phyloP scores from a whole-genome alignment of 257 asterid genomes.

The Solanum chiquidenum region DNA sequence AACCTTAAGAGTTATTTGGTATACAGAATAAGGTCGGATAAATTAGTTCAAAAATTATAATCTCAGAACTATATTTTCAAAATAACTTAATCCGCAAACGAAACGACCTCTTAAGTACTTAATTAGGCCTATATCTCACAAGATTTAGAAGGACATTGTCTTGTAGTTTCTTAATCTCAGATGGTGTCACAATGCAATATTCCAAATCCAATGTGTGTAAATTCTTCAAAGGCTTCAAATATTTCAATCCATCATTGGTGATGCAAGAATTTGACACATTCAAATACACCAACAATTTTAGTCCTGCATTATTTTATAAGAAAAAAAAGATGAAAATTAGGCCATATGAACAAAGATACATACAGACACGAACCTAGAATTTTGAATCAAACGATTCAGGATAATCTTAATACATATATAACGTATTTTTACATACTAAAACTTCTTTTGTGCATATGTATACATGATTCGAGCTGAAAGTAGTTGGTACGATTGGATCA shows the following conservation, averaged over 20 bases:
- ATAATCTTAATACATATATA: neutral
- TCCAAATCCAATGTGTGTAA: neutral
- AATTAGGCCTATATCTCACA: neutral
- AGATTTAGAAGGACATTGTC: neutral
- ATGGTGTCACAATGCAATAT: conserved; percentile 1
- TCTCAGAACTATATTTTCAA: accelerated
- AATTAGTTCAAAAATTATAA: too few species aligned
- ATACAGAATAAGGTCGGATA: too few species aligned
- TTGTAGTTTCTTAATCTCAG: neutral
- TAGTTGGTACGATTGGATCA: neutral
- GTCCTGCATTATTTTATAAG: neutral
- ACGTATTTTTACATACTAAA: neutral
- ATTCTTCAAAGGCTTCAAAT: neutral
- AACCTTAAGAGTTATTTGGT: neutral
- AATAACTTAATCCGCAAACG: neutral
- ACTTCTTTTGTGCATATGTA: neutral
- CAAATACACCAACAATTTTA: neutral
- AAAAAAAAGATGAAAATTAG: neutral
- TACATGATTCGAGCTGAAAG: neutral
- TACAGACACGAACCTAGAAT: neutral
- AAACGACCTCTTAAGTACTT: neutral
- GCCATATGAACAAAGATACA: neutral
- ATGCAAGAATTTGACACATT: neutral
- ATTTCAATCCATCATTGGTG: neutral
- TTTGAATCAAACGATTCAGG: neutral